phyloP scores from a whole-genome alignment of 148 eudicot genomes.

The Drosera capensis region DNA sequence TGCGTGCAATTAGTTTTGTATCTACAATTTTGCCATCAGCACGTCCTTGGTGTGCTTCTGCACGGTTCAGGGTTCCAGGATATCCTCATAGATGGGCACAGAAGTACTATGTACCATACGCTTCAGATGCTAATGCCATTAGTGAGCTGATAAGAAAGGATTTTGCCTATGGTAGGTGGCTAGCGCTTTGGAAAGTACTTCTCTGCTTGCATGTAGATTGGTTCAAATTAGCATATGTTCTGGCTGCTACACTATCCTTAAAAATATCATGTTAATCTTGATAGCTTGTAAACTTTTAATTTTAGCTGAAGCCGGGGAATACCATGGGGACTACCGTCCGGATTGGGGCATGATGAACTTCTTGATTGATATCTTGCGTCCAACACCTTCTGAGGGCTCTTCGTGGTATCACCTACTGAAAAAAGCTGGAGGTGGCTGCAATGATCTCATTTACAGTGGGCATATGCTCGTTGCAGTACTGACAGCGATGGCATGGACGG shows the following conservation, averaged over 20 bases:
- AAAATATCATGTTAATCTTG: too few relatives aligned
- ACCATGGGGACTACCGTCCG: constrained; percentile 47
- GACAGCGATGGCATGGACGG: constrained; percentile 99
- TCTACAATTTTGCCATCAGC: constrained; percentile 89
- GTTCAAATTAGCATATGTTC: background rate
- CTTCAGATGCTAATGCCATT: constrained; percentile 58
- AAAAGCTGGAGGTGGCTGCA: constrained; percentile 95
- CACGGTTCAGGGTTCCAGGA: constrained; percentile 58
- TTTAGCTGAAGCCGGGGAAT: constrained; percentile 40
- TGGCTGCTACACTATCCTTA: too few relatives aligned
- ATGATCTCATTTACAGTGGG: constrained; percentile 91
- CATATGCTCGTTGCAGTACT: constrained; percentile 95
- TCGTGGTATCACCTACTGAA: constrained; percentile 73
- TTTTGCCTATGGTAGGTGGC: constrained; percentile 52
- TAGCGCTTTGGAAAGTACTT: background rate
- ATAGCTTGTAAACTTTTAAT: constrained; percentile 5
- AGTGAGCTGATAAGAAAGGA: constrained; percentile 48
- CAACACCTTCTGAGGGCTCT: constrained; percentile 46
- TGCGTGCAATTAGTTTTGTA: constrained; percentile 64
- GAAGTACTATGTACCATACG: constrained; percentile 86
- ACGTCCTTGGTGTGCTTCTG: constrained; percentile 92
- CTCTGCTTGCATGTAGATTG: background rate
- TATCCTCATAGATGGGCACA: constrained; percentile 94
- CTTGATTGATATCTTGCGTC: constrained; percentile 68
- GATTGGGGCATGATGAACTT: constrained; percentile 93